A percentile compares a stretch with the other conserved stretches of the same genome.
Conservation (phyloP, 202 grass and related monocot genomes). For the Dendrocalamus latiflorus region DNA sequence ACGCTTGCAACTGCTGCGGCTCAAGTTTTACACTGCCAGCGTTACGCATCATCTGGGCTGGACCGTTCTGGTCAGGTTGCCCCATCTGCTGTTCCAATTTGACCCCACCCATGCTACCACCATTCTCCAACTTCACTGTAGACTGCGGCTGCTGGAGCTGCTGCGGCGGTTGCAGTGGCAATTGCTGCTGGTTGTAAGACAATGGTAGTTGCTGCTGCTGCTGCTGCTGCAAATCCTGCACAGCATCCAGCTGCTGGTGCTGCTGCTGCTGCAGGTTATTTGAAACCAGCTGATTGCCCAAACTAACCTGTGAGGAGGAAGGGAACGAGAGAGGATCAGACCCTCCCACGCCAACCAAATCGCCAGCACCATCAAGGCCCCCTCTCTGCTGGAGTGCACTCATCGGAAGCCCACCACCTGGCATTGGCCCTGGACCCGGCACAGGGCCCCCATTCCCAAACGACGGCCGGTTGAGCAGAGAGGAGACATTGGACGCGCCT, state of each 20-base stretch:
- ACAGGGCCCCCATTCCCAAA: constrained; percentile 50
- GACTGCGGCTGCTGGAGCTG: constrained; percentile 38
- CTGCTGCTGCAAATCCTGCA: constrained; percentile 54
- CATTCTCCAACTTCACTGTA: constrained; percentile 63
- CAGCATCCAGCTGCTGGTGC: constrained; percentile 41
- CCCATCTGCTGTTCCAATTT: constrained; percentile 58
- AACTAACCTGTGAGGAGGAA: constrained; percentile 44
- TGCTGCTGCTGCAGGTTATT: constrained; percentile 47
- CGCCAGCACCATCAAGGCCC: constrained; percentile 34
- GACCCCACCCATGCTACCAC: constrained; percentile 40
- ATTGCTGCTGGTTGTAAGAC: constrained; percentile 63
- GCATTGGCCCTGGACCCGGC: constrained; percentile 35
- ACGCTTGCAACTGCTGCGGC: constrained; percentile 45
- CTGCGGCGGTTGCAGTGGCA: constrained; percentile 26
- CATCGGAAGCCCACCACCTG: constrained; percentile 40
- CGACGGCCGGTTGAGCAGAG: constrained; percentile 67
- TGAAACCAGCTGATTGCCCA: constrained; percentile 47
- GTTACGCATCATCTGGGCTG: constrained; percentile 40
- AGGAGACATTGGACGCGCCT: constrained; percentile 56
- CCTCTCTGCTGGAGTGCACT: constrained; percentile 47
- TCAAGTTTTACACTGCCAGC: constrained; percentile 59
- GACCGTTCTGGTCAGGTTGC: constrained; percentile 52
- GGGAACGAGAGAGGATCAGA: constrained; percentile 55
- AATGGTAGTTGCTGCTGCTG: constrained; percentile 44
- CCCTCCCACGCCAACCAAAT: constrained; percentile 40